These are phyloP conservation scores for Candida glaebosa DNA, from an alignment of 805 yeast genomes.

Conservation along the genomic window DNA sequence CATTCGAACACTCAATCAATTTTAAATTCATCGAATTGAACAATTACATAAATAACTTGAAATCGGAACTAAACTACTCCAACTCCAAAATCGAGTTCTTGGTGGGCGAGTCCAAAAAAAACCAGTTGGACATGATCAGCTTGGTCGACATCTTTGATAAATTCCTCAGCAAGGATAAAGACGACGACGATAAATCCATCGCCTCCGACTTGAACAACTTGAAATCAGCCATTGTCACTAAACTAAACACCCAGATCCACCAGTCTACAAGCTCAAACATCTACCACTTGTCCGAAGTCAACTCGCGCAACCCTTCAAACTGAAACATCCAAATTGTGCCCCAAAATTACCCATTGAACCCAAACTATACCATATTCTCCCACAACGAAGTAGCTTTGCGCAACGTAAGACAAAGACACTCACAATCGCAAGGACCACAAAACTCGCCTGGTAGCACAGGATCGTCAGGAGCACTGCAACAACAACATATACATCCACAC, in stretches of 20 bases:
- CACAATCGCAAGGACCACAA: constrained; percentile 5
- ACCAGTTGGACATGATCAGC: constrained; percentile 52
- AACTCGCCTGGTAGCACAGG: too few relatives aligned
- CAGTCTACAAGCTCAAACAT: constrained; percentile 10
- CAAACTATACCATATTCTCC: constrained; percentile 29
- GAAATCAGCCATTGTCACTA: constrained; percentile 1
- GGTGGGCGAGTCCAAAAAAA: constrained; percentile 44
- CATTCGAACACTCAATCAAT: constrained; percentile 19
- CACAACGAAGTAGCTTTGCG: constrained; percentile 14
- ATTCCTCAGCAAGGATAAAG: constrained; percentile 16
- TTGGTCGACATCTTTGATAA: constrained; percentile 45
- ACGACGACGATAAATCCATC: not conserved
- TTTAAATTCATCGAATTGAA: constrained; percentile 27
- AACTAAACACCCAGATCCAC: constrained; percentile 6
- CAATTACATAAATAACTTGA: constrained; percentile 36
- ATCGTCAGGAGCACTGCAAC: too few relatives aligned
- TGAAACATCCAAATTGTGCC: constrained; percentile 23
- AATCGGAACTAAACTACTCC: constrained; percentile 41
- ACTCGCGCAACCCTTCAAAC: constrained; percentile 13
- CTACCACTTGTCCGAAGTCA: constrained; percentile 12
- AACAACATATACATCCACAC: constrained; percentile 1
- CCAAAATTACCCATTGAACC: constrained; percentile 33
- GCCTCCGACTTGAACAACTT: not conserved
- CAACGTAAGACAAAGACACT: constrained; percentile 7
- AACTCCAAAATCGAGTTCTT: constrained; percentile 47